Base-by-base conservation (phyloP, 2,329 filamentous ascomycete species). In the Penicillium oxalicum region DNA sequence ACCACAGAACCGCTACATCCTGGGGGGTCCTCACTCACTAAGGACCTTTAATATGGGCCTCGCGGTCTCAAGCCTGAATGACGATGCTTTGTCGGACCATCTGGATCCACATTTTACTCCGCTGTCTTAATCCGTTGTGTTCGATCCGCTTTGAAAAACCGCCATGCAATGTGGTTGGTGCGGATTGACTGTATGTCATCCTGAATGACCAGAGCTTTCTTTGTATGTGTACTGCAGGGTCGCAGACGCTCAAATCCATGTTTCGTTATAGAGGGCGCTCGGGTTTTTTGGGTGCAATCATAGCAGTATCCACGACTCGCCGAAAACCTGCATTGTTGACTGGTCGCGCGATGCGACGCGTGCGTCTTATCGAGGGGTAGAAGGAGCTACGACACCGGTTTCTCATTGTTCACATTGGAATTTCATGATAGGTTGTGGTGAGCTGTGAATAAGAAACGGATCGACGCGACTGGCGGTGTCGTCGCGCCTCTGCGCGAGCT, bases 401-500 rank as follows among this genome's bases (percentile, higher is more conserved):
- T 32, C 29, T 32, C 11, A 11, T 32, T 5, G 11, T 3, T 32
- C 11, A 8, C 8, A 11, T 11, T 32, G 29, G 11, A 4, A 5
- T 11, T 32, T 7, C 11, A 32, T 32, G 29, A 32, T 32, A 41
- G 12, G 24, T 2, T 27, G 5, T 38, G 13, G 9, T 24, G 9
- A n/a, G 33, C 28, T 33, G 28, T 24, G 4, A 12, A 9, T 24
- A 27, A 37, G 13, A 11, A 12, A 44, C n/a, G 34, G 24, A 41
- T 32, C 37, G 47, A 49, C 47, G 41, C 47, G 47, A 49, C 45
- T 35, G 35, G 26, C 37, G 18, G 8, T 32, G 7, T 9, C 4
- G 32, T 44, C 52, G 52, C 54, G 49, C 40, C 36, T 9, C n/a
- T 36, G 54, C 58, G 58, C 55, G 57, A 49, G 46, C 39, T n/a